Evolutionary conservation across 1,284 basidiomycete genomes (phyloP).

Genomic region (Porodaedalea pini): DNA sequence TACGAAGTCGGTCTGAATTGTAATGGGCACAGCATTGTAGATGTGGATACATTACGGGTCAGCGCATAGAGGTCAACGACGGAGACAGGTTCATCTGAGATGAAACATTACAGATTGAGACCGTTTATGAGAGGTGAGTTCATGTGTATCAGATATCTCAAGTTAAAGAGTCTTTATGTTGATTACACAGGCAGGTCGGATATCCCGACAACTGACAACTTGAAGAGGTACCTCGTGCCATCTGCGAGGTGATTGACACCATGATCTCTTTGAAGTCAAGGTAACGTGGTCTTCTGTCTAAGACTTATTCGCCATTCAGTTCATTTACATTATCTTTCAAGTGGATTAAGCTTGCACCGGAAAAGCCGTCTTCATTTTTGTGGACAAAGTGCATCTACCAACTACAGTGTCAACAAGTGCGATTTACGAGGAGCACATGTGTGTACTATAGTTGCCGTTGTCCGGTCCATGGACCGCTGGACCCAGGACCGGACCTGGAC

Average conservation of each 20-base stretch:
- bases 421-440: constrained; percentile 99
- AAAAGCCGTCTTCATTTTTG: constrained; percentile 99
- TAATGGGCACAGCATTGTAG: no score
- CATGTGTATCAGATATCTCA: no score
- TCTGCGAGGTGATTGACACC: constrained; percentile 57
- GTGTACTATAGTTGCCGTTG: constrained; percentile 41
- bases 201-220: constrained; percentile 99
- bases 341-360: constrained; percentile 98
- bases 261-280: neutral
- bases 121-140: no score
- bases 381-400: constrained; percentile 96
- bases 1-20: no score
- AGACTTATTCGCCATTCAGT: constrained; percentile 98
- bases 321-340: constrained; percentile 99
- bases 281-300: constrained; percentile 34
- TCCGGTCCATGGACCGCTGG: no score
- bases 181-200: constrained; percentile 97
- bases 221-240: constrained; percentile 99
- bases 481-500: no score
- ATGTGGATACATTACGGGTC: no score
- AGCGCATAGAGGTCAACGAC: no score
- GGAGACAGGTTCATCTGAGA: no score
- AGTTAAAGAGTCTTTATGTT: no score
- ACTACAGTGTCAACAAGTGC: constrained; percentile 98
- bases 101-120: no score